These are phyloP conservation scores for Trichoderma koningiopsis DNA, from an alignment of 2,329 filamentous ascomycete genomes.

Conservation along the genomic window DNA sequence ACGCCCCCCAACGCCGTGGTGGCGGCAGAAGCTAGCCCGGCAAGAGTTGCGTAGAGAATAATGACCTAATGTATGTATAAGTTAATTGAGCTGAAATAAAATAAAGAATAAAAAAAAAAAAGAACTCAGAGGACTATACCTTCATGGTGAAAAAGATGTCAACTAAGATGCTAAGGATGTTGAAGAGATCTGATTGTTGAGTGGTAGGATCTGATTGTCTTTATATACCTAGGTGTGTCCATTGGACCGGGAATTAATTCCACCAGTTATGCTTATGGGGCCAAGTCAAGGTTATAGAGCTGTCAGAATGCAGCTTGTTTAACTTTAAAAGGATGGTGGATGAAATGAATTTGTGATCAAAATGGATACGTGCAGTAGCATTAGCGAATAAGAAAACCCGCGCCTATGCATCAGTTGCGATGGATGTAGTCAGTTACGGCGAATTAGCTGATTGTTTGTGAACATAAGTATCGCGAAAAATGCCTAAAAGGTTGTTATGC, in stretches of 20 bases:
- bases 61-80: background rate
- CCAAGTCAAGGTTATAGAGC: background rate
- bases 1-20: background rate
- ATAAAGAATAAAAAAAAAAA: too few relatives aligned
- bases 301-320: background rate
- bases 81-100: background rate
- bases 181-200: background rate
- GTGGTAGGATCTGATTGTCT: background rate
- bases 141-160: background rate
- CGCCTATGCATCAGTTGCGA: background rate
- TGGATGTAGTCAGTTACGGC: background rate
- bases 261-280: background rate
- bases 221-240: constrained; percentile 2
- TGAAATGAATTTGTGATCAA: background rate
- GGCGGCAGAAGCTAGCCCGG: background rate
- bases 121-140: background rate
- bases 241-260: background rate
- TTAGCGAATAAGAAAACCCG: background rate
- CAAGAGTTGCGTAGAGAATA: background rate
- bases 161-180: background rate
- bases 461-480: background rate
- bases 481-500: background rate
- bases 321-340: constrained; percentile 20
- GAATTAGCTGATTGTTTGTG: background rate
- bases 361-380: background rate